Evolutionary conservation across 78 protist genomes (phyloP).

Genomic region (Diacronema lutheri): DNA sequence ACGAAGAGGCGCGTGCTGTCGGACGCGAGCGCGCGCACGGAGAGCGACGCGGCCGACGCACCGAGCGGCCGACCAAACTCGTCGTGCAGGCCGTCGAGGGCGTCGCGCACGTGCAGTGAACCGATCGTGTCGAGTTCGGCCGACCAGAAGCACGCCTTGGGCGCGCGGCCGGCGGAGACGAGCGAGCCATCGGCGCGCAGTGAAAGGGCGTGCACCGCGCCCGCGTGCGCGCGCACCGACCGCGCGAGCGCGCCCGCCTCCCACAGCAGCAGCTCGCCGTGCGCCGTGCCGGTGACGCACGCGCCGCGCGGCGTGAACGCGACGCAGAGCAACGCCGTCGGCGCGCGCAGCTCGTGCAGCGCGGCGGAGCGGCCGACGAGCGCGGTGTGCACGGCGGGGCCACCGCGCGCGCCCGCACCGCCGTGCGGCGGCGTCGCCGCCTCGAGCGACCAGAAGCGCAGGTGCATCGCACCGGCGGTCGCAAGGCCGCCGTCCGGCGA

Average conservation of each 20-base stretch:
- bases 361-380: no score
- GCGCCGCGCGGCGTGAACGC: not conserved
- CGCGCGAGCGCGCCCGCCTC: not conserved
- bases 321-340: not conserved
- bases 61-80: not conserved
- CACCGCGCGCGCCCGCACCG: not conserved
- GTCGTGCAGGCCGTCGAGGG: no score
- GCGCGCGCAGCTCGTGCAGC: not conserved
- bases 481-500: not conserved
- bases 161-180: not conserved
- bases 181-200: not conserved
- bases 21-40: not conserved
- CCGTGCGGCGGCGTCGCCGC: not conserved
- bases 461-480: not conserved
- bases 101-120: no score
- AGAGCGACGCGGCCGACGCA: not conserved
- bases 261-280: not conserved
- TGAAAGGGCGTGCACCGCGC: not conserved
- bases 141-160: not conserved
- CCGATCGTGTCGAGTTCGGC: no score
- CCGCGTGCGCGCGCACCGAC: constrained; percentile 1
- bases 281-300: not conserved
- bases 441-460: no score
- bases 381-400: not conserved
- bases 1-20: not conserved